Base-by-base conservation (phyloP, 2,329 filamentous ascomycete species). In the Proliferodiscus dingleyae region DNA sequence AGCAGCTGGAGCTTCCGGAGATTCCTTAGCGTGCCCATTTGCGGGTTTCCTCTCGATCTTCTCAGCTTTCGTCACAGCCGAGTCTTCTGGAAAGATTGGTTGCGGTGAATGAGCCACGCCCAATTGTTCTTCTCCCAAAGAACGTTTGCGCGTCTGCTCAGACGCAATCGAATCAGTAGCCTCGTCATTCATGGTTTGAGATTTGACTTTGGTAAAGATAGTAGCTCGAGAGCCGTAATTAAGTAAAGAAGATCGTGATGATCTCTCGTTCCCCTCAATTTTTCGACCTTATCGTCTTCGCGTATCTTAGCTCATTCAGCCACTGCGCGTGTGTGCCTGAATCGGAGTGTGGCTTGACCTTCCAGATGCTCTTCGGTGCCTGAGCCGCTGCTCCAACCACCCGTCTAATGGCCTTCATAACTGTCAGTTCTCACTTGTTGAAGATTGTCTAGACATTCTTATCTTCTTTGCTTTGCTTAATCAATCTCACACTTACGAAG, bases 21-120 rank as follows among this genome's bases (percentile, higher is more conserved):
- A 63, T 40, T 65, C 62, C 36, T 51, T 49, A 18, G 51, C 49
- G 49, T 61, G 56, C 42, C 49, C 59, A 49, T 54, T 60, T 43
- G 41, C 19, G 4, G 53, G 50, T 37, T 58, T 55, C 41, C 49
- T 48, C 33, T 56, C 61, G 13, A 53, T 24, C 33, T 65, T 60
- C 42, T 63, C 61, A 9, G 58, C 59, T 41, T 60, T 59, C 13
- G 58, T 62, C 9, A 56, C 43, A 13, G 61, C 53, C 23, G 60
- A 61, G 38, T 63, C 62, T 36, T 59, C 59, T 21, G 46, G 49
- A 5, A 54, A 24, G 19, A 58, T 51, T 45, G 53, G 52, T 37
- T 58, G 56, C 24, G 53, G 41, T 40, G 52, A 45, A 24, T 57
- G 53, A 29, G 49, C 43, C 39, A 54, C 57, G 22, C 51, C 45